These are phyloP conservation scores for Royoungia palumana DNA, from an alignment of 768 basidiomycete genomes.

Conservation along the genomic window DNA sequence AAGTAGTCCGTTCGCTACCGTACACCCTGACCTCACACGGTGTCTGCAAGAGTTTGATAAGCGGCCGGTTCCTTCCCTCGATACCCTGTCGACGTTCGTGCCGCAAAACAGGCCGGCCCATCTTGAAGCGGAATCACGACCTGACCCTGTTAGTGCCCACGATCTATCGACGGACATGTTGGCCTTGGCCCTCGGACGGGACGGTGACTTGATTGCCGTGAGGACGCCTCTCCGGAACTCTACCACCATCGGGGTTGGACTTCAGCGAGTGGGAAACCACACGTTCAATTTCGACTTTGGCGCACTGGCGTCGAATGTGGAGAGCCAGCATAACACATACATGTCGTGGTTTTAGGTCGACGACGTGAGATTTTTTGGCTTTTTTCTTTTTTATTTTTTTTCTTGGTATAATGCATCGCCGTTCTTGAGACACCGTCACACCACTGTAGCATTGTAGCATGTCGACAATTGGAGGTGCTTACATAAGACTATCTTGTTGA, in stretches of 20 bases:
- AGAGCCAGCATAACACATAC: constrained; percentile 53
- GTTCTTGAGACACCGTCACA: constrained; percentile 15
- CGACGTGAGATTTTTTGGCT: constrained; percentile 12
- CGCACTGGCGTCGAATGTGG: constrained; percentile 50
- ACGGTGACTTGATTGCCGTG: constrained; percentile 24
- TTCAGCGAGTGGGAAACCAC: constrained; percentile 47
- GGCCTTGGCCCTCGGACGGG: constrained; percentile 28
- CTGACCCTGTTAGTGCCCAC: constrained; percentile 18
- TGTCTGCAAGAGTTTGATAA: constrained; percentile 26
- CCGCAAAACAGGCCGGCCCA: constrained; percentile 14
- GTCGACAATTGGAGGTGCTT: constrained; percentile 18
- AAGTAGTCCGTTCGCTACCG: constrained; percentile 17
- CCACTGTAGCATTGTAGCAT: neutral
- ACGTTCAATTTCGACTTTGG: constrained; percentile 63
- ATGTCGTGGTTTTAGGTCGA: constrained; percentile 64
- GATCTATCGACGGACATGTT: constrained; percentile 34
- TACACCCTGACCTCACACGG: constrained; percentile 22
- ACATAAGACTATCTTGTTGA: constrained; percentile 24
- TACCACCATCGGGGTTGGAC: constrained; percentile 20
- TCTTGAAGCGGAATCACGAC: constrained; percentile 17
- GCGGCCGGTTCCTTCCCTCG: constrained; percentile 15
- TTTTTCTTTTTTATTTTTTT: constrained; percentile 3
- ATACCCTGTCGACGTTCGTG: constrained; percentile 24
- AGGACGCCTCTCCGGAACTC: constrained; percentile 19
- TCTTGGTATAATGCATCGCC: constrained; percentile 12